Evolutionary conservation across 768 basidiomycete genomes (phyloP).

Genomic region (Psilocybe azurescens): DNA sequence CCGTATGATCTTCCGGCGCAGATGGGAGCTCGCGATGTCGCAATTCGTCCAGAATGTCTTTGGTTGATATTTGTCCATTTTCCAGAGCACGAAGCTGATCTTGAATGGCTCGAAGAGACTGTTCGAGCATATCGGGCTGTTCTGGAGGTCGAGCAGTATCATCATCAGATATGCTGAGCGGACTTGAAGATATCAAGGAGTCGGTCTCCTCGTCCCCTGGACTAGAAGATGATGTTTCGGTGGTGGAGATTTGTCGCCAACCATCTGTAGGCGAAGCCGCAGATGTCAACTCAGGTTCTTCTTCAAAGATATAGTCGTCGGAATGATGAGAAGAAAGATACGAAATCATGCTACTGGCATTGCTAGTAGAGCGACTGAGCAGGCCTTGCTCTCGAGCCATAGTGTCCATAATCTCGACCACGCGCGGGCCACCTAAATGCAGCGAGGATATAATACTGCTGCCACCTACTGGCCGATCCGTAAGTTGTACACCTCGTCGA

Average conservation of each 20-base stretch:
- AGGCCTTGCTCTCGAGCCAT: constrained; percentile 30
- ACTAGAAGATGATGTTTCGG: constrained; percentile 11
- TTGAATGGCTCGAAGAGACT: constrained; percentile 61
- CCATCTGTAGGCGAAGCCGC: constrained; percentile 2
- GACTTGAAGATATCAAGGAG: constrained; percentile 18
- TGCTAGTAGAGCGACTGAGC: constrained; percentile 43
- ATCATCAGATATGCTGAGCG: constrained; percentile 28
- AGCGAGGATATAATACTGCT: constrained; percentile 43
- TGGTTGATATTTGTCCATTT: constrained; percentile 65
- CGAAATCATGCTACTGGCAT: constrained; percentile 45
- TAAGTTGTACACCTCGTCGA: constrained; percentile 21
- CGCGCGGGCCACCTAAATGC: constrained; percentile 28
- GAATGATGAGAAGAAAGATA: constrained; percentile 71
- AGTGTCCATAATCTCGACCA: constrained; percentile 22
- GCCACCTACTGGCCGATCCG: constrained; percentile 51
- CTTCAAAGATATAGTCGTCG: constrained; percentile 61
- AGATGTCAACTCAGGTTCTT: constrained; percentile 31
- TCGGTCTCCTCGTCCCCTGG: constrained; percentile 19
- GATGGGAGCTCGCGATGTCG: constrained; percentile 48
- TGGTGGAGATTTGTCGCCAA: background rate
- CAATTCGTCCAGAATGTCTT: constrained; percentile 67
- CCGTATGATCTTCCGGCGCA: constrained; percentile 39
- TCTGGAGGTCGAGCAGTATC: constrained; percentile 43
- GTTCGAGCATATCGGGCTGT: constrained; percentile 34
- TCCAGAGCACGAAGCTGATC: constrained; percentile 63